These are phyloP conservation scores for Verticillium dahliae DNA, from an alignment of 2,329 filamentous ascomycete genomes.

Conservation along the genomic window DNA sequence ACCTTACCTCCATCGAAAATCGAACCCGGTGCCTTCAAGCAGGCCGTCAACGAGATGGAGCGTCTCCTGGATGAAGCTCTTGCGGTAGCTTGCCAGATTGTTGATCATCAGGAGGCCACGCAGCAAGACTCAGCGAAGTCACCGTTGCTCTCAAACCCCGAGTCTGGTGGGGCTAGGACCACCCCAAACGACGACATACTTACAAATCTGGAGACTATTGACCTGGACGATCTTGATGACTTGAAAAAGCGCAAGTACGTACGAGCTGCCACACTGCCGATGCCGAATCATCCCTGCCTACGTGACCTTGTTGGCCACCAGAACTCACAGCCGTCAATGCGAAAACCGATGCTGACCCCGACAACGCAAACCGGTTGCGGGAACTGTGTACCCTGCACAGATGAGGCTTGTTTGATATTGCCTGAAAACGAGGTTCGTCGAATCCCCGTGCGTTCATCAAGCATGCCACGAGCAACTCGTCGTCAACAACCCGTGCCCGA, in stretches of 20 bases:
- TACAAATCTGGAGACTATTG: background rate
- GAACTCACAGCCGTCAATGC: constrained; percentile 3
- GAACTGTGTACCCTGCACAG: background rate
- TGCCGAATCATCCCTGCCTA: constrained; percentile 16
- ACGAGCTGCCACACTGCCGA: constrained; percentile 19
- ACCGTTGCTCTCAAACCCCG: background rate
- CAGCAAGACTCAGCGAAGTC: background rate
- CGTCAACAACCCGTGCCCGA: constrained; percentile 2
- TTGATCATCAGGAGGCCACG: constrained; percentile 21
- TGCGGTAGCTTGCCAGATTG: constrained; percentile 32
- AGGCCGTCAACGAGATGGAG: constrained; percentile 35
- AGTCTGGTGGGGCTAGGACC: background rate
- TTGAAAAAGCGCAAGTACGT: constrained; percentile 1
- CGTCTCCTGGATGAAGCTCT: constrained; percentile 39
- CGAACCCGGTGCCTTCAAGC: constrained; percentile 20
- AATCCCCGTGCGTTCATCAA: constrained; percentile 10
- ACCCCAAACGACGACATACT: background rate
- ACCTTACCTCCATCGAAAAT: constrained; percentile 11
- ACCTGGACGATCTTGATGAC: background rate
- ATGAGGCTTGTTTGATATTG: background rate
- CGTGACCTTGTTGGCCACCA: constrained; percentile 19
- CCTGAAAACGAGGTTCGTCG: background rate
- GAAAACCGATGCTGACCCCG: background rate
- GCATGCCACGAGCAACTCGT: constrained; percentile 2
- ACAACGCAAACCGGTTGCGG: background rate